Conservation (phyloP, 2,329 filamentous ascomycete genomes). For the Pyrenochaeta sp. region DNA sequence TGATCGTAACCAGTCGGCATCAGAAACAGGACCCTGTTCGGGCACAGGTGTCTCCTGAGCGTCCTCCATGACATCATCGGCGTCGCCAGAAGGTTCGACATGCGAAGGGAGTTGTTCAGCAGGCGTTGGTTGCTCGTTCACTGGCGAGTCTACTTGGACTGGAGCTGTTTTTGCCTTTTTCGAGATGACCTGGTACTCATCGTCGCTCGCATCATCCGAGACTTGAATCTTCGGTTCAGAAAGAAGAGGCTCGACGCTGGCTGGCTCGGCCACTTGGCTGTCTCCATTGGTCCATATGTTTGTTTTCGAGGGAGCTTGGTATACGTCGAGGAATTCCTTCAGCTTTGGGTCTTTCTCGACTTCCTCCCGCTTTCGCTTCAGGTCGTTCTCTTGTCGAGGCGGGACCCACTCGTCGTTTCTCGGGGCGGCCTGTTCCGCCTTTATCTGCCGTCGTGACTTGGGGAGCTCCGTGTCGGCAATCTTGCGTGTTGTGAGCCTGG, state of each 20-base stretch:
- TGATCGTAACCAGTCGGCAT: conserved; percentile 91
- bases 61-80: conserved; percentile 27
- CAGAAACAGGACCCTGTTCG: conserved; percentile 63
- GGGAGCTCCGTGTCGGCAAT: conserved; percentile 44
- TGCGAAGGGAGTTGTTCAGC: conserved; percentile 1
- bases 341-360: conserved; percentile 75
- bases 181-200: conserved; percentile 74
- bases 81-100: conserved; percentile 10
- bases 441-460: conserved; percentile 43
- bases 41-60: conserved; percentile 22
- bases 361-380: conserved; percentile 73
- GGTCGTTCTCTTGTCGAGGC: conserved; percentile 44
- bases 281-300: conserved; percentile 69
- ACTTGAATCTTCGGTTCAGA: too few relatives aligned
- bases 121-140: conserved; percentile 10
- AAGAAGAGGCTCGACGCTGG: too few relatives aligned
- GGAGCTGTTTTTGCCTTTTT: conserved; percentile 51
- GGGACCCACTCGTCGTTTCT: conserved; percentile 34
- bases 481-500: conserved; percentile 39
- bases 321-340: conserved; percentile 83
- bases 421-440: conserved; percentile 31
- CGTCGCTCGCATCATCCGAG: conserved; percentile 67
- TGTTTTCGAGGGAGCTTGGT: conserved; percentile 72
- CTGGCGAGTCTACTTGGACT: conserved; percentile 2
- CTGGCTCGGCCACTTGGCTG: too few relatives aligned